phyloP scores from a whole-genome alignment of 495 filamentous ascomycete species.

The Penicillium ochrochloron region DNA sequence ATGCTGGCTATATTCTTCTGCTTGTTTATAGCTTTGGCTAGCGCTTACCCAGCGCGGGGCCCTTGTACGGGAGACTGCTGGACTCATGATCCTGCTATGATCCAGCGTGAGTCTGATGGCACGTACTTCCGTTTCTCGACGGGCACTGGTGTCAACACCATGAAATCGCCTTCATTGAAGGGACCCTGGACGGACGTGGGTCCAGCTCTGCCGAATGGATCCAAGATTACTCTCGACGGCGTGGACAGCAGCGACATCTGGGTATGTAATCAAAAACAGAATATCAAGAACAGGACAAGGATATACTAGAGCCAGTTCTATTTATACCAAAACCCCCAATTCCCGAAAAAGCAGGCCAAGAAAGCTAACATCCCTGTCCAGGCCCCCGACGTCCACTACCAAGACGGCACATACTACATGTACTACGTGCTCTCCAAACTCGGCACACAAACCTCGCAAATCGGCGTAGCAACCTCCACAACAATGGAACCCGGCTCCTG shows the following conservation, averaged over 20 bases:
- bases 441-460: constrained; percentile 65
- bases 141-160: constrained; percentile 61
- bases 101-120: constrained; percentile 65
- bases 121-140: constrained; percentile 77
- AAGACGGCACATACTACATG: constrained; percentile 65
- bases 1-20: constrained; percentile 32
- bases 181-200: constrained; percentile 70
- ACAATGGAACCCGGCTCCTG: constrained; percentile 65
- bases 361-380: constrained; percentile 28
- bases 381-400: constrained; percentile 68
- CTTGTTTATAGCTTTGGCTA: constrained; percentile 34
- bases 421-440: constrained; percentile 73
- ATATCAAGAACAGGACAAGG: neutral
- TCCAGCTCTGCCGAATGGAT: constrained; percentile 58
- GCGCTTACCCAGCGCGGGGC: constrained; percentile 55
- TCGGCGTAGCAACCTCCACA: constrained; percentile 69
- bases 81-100: constrained; percentile 67
- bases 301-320: neutral
- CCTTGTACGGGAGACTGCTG: constrained; percentile 64
- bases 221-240: constrained; percentile 58
- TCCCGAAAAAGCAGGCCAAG: neutral
- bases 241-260: constrained; percentile 57
- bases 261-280: constrained; percentile 41
- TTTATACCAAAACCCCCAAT: neutral
- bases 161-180: constrained; percentile 58